Percentiles rank a stretch among this genome's conserved stretches.
These are phyloP conservation scores for Jatropha podagrica DNA, from an alignment of 441 rosid species.

Conservation along the genomic window DNA sequence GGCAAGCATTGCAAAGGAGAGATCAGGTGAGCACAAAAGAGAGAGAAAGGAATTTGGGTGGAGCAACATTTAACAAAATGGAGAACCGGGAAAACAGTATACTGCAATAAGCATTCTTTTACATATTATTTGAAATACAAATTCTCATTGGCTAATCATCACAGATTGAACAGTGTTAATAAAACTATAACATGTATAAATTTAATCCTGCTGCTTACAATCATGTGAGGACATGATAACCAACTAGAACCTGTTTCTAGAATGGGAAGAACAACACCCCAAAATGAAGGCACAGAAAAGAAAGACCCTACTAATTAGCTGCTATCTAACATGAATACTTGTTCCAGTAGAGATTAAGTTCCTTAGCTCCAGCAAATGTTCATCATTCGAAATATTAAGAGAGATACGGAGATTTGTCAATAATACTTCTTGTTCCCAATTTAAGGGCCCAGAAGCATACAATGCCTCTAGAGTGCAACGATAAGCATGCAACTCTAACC, in stretches of 20 bases:
- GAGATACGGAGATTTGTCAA: conserved; percentile 59
- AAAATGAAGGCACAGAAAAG: conserved; percentile 15
- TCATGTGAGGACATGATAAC: conserved; percentile 11
- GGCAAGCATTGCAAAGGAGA: not conserved
- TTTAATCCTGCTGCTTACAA: conserved; percentile 36
- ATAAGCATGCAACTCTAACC: conserved; percentile 66
- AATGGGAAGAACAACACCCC: conserved; percentile 17
- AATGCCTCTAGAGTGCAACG: conserved; percentile 51
- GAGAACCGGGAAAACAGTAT: conserved; percentile 23
- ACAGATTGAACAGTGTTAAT: conserved; percentile 27
- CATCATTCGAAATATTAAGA: conserved; percentile 72
- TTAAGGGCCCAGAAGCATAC: conserved; percentile 69
- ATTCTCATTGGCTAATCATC: conserved; percentile 30
- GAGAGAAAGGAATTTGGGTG: not conserved
- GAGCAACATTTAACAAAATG: not conserved
- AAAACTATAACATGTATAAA: conserved; percentile 34
- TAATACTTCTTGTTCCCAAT: conserved; percentile 77
- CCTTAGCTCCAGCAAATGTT: conserved; percentile 73
- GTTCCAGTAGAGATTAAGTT: conserved; percentile 51
- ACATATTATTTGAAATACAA: conserved; percentile 30
- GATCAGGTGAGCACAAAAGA: not conserved
- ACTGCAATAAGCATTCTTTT: conserved; percentile 33
- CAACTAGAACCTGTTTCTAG: conserved; percentile 25
- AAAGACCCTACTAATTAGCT: conserved; percentile 24
- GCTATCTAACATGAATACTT: conserved; percentile 39